These are phyloP conservation scores for Salix viminalis DNA, from an alignment of 345 rosid genomes.

Conservation along the genomic window DNA sequence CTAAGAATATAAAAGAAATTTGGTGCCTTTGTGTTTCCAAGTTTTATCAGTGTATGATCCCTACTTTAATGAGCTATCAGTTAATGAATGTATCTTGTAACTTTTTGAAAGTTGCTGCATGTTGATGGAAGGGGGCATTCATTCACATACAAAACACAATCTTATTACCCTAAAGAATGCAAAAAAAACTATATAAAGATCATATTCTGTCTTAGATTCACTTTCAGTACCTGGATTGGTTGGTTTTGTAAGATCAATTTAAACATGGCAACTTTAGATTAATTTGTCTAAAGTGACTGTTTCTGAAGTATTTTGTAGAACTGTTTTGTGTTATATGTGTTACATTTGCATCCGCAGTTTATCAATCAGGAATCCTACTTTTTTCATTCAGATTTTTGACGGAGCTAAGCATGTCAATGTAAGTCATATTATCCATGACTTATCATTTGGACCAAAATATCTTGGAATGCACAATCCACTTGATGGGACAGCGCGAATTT, in stretches of 20 bases:
- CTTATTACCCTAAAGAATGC: background rate
- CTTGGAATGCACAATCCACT: constrained; percentile 97
- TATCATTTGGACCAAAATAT: constrained; percentile 93
- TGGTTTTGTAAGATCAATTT: background rate
- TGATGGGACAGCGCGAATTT: constrained; percentile 66
- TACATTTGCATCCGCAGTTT: background rate
- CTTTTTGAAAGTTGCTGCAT: background rate
- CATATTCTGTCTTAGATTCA: background rate
- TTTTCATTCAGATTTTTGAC: constrained; percentile 66
- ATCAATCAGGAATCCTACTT: background rate
- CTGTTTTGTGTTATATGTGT: background rate
- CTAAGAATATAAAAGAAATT: background rate
- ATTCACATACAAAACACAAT: background rate
- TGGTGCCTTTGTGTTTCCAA: background rate
- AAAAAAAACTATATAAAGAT: background rate
- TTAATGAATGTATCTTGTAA: background rate
- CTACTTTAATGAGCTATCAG: background rate
- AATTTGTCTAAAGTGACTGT: background rate
- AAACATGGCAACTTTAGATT: too few species aligned
- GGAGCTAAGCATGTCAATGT: constrained; percentile 81
- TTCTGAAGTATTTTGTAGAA: background rate
- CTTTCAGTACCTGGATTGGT: background rate
- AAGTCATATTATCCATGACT: constrained; percentile 79
- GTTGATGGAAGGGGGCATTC: background rate
- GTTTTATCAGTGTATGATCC: background rate